phyloP scores from a whole-genome alignment of 1,284 basidiomycete species.

The Cutaneotrichosporon mucoides region DNA sequence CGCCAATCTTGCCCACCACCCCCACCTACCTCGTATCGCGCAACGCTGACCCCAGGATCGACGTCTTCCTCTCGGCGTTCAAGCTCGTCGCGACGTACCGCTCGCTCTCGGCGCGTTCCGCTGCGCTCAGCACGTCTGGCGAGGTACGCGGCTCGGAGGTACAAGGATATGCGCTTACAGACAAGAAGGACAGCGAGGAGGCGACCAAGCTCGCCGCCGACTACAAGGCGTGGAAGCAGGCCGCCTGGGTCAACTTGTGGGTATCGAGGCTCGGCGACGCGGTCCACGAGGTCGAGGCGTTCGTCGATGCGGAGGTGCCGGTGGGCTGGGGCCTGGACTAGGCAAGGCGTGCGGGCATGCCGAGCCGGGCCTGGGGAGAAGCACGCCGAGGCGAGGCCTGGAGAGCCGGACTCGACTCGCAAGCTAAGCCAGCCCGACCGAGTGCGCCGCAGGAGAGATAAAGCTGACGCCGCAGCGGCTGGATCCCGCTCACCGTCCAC shows the following conservation, averaged over 20 bases:
- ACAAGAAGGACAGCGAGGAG: slow-evolving; percentile 9
- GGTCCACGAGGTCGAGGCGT: too few relatives aligned
- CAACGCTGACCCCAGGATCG: slow-evolving; percentile 25
- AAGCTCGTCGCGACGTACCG: slow-evolving; percentile 28
- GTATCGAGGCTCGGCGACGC: slow-evolving; percentile 5
- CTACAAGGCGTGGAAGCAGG: slow-evolving; percentile 32
- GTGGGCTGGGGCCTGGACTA: too few relatives aligned
- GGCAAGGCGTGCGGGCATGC: too few relatives aligned
- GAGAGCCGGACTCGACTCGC: too few relatives aligned
- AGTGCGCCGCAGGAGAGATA: neutral
- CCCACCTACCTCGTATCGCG: too few relatives aligned
- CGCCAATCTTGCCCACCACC: too few relatives aligned
- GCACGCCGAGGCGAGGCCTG: too few relatives aligned
- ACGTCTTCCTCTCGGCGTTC: slow-evolving; percentile 38
- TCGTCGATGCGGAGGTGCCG: too few relatives aligned
- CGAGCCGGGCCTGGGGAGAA: too few relatives aligned
- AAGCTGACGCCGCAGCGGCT: slow-evolving; percentile 27
- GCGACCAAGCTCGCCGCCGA: slow-evolving; percentile 26
- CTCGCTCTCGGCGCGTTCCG: slow-evolving; percentile 23
- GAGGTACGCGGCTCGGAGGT: slow-evolving; percentile 21
- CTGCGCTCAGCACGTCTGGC: slow-evolving; percentile 21
- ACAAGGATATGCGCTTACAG: slow-evolving; percentile 38
- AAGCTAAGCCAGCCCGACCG: too few relatives aligned
- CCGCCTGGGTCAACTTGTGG: slow-evolving; percentile 33
- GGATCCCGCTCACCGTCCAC: slow-evolving; percentile 46